A percentile compares a stretch with the other conserved stretches of the same genome.
phyloP scores from a whole-genome alignment of 208 protist genomes.

The Leishmania amazonensis region DNA sequence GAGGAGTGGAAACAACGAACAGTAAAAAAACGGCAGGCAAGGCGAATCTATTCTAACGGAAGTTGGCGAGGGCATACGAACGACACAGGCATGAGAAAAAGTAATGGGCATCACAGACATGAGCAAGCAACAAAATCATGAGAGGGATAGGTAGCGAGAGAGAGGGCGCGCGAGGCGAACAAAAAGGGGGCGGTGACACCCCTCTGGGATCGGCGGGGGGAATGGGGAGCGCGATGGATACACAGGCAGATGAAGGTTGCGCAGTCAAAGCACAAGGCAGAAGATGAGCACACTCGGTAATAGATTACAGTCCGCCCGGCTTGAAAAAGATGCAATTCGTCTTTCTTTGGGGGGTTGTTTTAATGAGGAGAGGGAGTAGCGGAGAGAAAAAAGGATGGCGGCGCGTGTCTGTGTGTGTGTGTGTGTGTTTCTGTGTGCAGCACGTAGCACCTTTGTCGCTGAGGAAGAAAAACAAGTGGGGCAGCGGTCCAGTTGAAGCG shows the following conservation, averaged over 20 bases:
- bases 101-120: neutral
- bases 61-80: neutral
- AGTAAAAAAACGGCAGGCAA: neutral
- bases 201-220: neutral
- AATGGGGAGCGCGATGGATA: neutral
- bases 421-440: neutral
- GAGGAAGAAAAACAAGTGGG: neutral
- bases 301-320: neutral
- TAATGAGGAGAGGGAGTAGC: neutral
- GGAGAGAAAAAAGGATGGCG: neutral
- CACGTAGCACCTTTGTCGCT: neutral
- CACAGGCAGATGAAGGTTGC: neutral
- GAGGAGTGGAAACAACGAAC: neutral
- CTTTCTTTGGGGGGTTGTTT: neutral
- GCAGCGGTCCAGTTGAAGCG: neutral
- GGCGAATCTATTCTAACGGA: neutral
- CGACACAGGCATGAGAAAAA: neutral
- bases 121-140: neutral
- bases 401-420: too few relatives aligned
- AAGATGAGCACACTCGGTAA: neutral
- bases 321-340: neutral
- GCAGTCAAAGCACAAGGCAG: neutral
- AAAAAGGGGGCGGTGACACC: neutral
- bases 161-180: neutral
- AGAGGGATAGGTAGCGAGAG: neutral